Base-by-base conservation (phyloP, 106 monocot species). In the Allium cepa region DNA sequence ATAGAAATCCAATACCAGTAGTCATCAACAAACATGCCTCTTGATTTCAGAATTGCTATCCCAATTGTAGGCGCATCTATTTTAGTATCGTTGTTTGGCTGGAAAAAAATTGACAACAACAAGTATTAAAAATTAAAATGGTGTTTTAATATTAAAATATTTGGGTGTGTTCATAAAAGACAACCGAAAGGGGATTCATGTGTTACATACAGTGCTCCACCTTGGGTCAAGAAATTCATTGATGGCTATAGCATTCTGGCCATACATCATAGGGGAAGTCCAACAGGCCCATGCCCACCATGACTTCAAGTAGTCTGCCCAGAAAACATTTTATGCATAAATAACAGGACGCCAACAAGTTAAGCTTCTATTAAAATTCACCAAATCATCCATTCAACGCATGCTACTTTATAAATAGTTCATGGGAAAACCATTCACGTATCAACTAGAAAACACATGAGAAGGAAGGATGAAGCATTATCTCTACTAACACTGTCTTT, bases 271-370 rank as follows among this genome's bases (percentile, higher is more conserved):
- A 4, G 92, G 87, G 66, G 92, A 92, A 64, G 50, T 27, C 76
- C 82, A 92, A 66, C 69, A 85, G 4, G 70, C 92, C 87, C 92
- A 92, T 51, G 71, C 78, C 92, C 82, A 92, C 87, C 87, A 92
- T 53, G 77, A 28, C n/a, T 85, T 53, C 17, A 92, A 76, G 53
- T 80, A 75, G 73, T 87, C 96, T 97, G 76, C 46, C 22, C 50
- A 70, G 22, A 65, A 22, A 22, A 22, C 1, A 22, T 22, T 22
- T 22, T 22, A 22, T 22, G 22, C 22, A 22, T 22, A 22, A 22
- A 22, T 22, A 22, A 22, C 1, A 22, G 22, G 22, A 22, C 22
- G 22, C 22, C 22, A 22, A 22, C 22, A 22, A 22, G 22, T 22
- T 22, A 22, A 22, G 22, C 22, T 22, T 22, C 22, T 22, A 22